Evolutionary conservation across 2,329 filamentous ascomycete genomes (phyloP).

Genomic region (Dactylellina drechsleri): DNA sequence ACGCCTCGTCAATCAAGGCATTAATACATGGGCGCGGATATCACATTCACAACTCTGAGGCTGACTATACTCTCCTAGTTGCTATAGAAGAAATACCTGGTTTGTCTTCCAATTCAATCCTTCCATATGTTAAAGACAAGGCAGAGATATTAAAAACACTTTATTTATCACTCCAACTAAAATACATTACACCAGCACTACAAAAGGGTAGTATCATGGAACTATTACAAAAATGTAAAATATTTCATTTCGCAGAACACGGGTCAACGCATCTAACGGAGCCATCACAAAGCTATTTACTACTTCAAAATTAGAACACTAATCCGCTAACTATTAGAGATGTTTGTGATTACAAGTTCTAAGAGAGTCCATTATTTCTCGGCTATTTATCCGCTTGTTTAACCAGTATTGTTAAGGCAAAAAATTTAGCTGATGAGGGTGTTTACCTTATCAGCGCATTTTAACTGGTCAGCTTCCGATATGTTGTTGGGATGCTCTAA

Average conservation of each 20-base stretch:
- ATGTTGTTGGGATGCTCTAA: conserved; percentile 60
- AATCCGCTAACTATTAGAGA: conserved; percentile 18
- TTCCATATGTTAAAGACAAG: conserved; percentile 18
- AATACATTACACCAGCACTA: background rate
- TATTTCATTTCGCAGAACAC: conserved; percentile 44
- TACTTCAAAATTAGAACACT: conserved; percentile 28
- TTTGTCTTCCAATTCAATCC: background rate
- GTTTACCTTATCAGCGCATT: conserved; percentile 30
- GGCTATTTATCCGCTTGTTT: conserved; percentile 36
- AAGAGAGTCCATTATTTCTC: conserved; percentile 2
- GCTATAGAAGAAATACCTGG: conserved; percentile 17
- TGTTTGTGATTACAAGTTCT: conserved; percentile 11
- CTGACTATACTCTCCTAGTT: conserved; percentile 13
- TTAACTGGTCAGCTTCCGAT: conserved; percentile 34
- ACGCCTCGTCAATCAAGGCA: conserved; percentile 23
- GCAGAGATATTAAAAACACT: background rate
- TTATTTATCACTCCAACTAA: background rate
- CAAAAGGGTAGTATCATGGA: conserved; percentile 10
- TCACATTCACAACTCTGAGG: background rate
- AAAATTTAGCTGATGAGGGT: conserved; percentile 19
- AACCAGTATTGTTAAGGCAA: conserved; percentile 9
- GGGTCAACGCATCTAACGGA: conserved; percentile 17
- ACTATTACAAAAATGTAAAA: background rate
- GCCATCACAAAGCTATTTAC: conserved; percentile 19
- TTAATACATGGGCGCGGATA: conserved; percentile 20